A percentile compares a stretch with the other conserved stretches of the same genome.
phyloP scores from a whole-genome alignment of 108 stramenopile genomes.

The Epithemia pelagica region DNA sequence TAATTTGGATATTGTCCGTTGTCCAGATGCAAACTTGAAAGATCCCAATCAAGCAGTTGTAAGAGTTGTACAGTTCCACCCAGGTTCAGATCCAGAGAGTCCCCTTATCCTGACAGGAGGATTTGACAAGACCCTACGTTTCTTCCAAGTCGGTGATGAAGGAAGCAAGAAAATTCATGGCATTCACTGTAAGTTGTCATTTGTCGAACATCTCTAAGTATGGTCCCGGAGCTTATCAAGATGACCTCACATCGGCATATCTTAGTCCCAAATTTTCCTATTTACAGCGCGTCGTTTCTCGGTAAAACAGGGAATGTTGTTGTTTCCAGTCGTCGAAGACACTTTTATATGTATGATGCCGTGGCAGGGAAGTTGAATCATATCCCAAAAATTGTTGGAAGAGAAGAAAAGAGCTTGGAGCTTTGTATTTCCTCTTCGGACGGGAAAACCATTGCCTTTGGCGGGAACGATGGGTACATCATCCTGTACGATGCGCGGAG shows the following conservation, averaged over 20 bases:
- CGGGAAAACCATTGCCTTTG: constrained; percentile 79
- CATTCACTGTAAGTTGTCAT: constrained; percentile 54
- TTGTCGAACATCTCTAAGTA: background rate
- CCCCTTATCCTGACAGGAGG: constrained; percentile 78
- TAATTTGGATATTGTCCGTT: constrained; percentile 53
- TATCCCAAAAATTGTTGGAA: constrained; percentile 61
- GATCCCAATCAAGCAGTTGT: constrained; percentile 76
- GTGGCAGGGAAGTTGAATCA: constrained; percentile 65
- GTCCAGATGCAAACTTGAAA: constrained; percentile 77
- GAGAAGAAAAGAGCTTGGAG: constrained; percentile 81
- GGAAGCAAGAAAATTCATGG: constrained; percentile 85
- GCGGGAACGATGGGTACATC: constrained; percentile 93
- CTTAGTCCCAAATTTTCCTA: constrained; percentile 80
- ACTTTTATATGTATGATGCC: constrained; percentile 91
- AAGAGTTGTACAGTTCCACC: constrained; percentile 79
- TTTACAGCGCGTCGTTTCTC: constrained; percentile 79
- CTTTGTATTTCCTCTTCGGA: constrained; percentile 73
- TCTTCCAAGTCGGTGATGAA: constrained; percentile 81
- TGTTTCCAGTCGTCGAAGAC: constrained; percentile 79
- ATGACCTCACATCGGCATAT: background rate
- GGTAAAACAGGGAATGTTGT: constrained; percentile 74
- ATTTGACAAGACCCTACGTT: constrained; percentile 86
- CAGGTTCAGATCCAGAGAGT: constrained; percentile 50
- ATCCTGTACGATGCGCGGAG: constrained; percentile 70
- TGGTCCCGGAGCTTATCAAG: background rate